phyloP scores from a whole-genome alignment of 1,284 basidiomycete genomes.

The Puccinia triticina region DNA sequence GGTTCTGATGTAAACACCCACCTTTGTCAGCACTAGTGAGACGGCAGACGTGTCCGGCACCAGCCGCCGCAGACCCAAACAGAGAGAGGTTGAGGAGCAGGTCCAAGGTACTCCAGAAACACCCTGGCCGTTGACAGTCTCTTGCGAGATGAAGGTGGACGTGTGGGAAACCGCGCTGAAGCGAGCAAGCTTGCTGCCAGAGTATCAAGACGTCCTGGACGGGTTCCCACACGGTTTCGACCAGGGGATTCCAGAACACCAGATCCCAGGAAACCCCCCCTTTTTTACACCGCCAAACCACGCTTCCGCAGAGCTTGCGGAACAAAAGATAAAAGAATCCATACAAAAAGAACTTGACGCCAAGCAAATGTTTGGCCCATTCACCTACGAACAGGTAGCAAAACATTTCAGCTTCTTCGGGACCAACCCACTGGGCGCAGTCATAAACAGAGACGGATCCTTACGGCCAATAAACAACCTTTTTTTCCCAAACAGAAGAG shows the following conservation, averaged over 20 bases:
- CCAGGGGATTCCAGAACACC: not conserved
- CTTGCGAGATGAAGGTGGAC: no score
- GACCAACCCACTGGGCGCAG: constrained; percentile 11
- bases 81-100: no score
- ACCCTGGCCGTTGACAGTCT: no score
- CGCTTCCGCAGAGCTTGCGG: not conserved
- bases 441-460: not conserved
- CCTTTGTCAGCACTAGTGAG: no score
- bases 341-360: not conserved
- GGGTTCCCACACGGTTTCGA: not conserved
- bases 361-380: constrained; percentile 1
- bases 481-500: not conserved
- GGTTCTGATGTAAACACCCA: no score
- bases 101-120: no score
- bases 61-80: no score
- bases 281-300: not conserved
- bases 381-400: not conserved
- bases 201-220: not conserved
- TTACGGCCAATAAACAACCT: constrained; percentile 23
- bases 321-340: not conserved
- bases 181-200: not conserved
- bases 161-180: not conserved
- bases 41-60: no score
- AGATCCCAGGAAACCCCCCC: not conserved
- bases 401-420: not conserved